Percentiles rank a stretch among this genome's conserved stretches.
These are phyloP conservation scores for Berkeleyomyces rouxiae DNA, from an alignment of 2,329 filamentous ascomycete genomes.

Conservation along the genomic window DNA sequence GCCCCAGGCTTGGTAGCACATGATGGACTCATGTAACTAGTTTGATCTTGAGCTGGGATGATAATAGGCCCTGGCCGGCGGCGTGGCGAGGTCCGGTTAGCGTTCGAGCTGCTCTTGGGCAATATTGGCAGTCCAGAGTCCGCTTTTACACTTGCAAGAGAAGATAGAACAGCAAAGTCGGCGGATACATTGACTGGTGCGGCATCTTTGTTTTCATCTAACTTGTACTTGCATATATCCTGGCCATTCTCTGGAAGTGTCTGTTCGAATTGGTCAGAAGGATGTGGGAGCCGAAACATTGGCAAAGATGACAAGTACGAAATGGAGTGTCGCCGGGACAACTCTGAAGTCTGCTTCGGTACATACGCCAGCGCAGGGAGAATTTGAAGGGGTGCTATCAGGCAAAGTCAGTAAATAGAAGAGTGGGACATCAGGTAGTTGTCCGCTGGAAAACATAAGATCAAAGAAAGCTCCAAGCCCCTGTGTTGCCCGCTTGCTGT, in stretches of 20 bases:
- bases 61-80: conserved; percentile 3
- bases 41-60: background rate
- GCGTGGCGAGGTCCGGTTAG: background rate
- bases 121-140: background rate
- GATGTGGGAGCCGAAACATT: background rate
- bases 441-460: too few relatives aligned
- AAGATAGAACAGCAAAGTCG: too few relatives aligned
- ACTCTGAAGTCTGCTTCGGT: background rate
- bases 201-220: background rate
- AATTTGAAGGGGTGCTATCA: background rate
- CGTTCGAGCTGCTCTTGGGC: background rate
- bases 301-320: background rate
- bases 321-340: background rate
- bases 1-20: background rate
- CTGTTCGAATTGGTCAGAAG: background rate
- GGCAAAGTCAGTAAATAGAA: background rate
- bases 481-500: too few relatives aligned
- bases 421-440: too few relatives aligned
- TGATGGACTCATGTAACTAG: background rate
- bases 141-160: background rate
- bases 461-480: too few relatives aligned
- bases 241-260: background rate
- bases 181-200: too few relatives aligned
- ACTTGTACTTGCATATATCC: too few relatives aligned
- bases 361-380: background rate